Evolutionary conservation across 768 basidiomycete species (phyloP), one percentile per base, ranked within the genome.

Genomic region (Hygrophoropsis aurantiaca): DNA sequence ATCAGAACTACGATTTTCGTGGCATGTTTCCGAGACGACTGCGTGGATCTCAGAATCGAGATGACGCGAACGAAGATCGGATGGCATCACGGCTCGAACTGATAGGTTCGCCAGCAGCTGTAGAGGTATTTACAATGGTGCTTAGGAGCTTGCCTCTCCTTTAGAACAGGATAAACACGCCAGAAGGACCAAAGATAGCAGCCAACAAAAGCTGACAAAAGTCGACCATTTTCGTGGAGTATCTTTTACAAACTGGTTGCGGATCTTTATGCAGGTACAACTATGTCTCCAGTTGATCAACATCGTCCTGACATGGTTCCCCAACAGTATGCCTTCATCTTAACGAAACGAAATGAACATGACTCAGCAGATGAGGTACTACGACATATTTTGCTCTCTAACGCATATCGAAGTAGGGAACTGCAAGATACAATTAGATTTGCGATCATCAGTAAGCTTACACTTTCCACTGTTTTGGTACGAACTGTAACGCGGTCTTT

Each of bases 191-290:
- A 69, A 67, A 24, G 69, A 67, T 5, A 74, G 72, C 38, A 60
- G 60, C 35, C 65, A 72, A 46, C 71, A 71, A 49, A n/a, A 30
- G 27, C 37, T 54, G 3, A 72, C 67, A 16, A 74, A 71, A 21
- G 77, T 88, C 2, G 77, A 83, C 41, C 72, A 80, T 0, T 97
- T 94, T 64, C 84, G 94, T 10, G 89, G 90, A 0, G 73, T 95
- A 27, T 74, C 74, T 3, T 91, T 92, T 55, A 86, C 87, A 46
- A 82, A 87, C 43, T 99, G 95, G 95, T 62, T 95, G 40, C 73
- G 75, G 13, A 58, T 97, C 33, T 84, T 93, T 60, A 81, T 97
- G 73, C 88, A 94, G 75, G 95, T 92, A 42, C 45, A 43, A 6
- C 33, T 25, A 32, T 26, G 18, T n/a, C 40, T 27, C 15, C 20